Base-by-base conservation (phyloP, 768 basidiomycete genomes). In the Suillus subalutaceus region DNA sequence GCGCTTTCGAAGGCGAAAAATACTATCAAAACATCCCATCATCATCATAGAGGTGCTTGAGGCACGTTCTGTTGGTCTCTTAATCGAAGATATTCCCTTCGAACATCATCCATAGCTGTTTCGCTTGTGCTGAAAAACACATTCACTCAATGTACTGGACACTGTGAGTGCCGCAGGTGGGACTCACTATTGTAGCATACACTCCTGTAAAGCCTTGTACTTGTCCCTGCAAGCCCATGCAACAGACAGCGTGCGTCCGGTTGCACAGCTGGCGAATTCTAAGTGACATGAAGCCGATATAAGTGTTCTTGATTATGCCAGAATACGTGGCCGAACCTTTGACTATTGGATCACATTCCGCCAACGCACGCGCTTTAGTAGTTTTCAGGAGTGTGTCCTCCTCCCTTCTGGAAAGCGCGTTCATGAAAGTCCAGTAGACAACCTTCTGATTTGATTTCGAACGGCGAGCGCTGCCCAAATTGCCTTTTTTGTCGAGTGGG, bases 201-300 rank as follows among this genome's bases (percentile, higher is more conserved):
- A 96, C 1, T 85, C 83, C 73, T 96, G 91, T 52, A 96, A 82
- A 15, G 78, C 81, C 71, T 85, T 88, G 63, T 92, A 86, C 73
- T 89, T 84, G 40, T 82, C 82, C 73, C 84, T 87, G 74, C 94
- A 96, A 30, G 88, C 86, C 94, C 94, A 96, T 16, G 89, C 90
- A 32, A 95, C 90, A 6, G 94, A 93, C 62, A 96, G 77, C 4
- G 90, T 92, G 9, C 94, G 86, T 9, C 93, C 93, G 63, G 84
- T 81, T 2, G 91, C 89, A 74, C 94, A 96, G n/a, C 88, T 83
- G 18, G 94, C 94, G 73, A 95, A 96, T 62, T 86, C 94, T 96
- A 74, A 37, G 12, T n/a, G 20, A 30, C 13, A 60, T 18, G 10
- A 40, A 15, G 9, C 1, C 6, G 18, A 23, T 16, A 62, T 46